Evolutionary conservation across 148 eudicot genomes (phyloP).

Genomic region (Agrostemma githago): DNA sequence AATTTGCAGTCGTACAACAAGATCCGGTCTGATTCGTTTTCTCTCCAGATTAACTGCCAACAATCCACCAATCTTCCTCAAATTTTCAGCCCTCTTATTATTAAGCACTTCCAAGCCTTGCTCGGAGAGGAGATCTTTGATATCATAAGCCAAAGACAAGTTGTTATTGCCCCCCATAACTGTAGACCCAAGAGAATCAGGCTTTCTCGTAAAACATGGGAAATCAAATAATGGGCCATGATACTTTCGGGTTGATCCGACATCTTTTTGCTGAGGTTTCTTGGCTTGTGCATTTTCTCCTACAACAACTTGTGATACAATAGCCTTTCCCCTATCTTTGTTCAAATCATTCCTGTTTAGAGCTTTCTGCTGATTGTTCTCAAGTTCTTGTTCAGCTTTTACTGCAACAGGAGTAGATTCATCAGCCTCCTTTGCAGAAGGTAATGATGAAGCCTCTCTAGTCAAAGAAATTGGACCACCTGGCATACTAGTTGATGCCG

Average conservation of each 20-base stretch:
- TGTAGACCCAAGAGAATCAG: conserved; percentile 68
- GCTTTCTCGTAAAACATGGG: conserved; percentile 89
- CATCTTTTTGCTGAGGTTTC: conserved; percentile 74
- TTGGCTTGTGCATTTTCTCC: conserved; percentile 58
- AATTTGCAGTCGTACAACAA: conserved; percentile 75
- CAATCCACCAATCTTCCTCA: conserved; percentile 67
- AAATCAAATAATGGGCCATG: conserved; percentile 98
- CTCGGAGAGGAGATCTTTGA: conserved; percentile 70
- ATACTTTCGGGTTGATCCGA: conserved; percentile 59
- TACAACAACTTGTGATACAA: conserved; percentile 37
- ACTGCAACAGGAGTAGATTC: conserved; percentile 35
- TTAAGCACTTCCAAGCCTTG: conserved; percentile 65
- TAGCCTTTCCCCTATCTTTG: conserved; percentile 65
- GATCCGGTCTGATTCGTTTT: conserved; percentile 92
- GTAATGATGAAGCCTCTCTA: conserved; percentile 45
- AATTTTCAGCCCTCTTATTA: conserved; percentile 66
- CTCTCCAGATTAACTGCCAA: conserved; percentile 77
- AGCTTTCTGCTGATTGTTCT: conserved; percentile 41
- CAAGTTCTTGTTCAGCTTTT: conserved; percentile 61
- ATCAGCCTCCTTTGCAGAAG: conserved; percentile 58
- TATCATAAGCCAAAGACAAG: conserved; percentile 72
- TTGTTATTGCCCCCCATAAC: conserved; percentile 57
- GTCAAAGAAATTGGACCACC: conserved; percentile 32
- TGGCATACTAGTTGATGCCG: conserved; percentile 27
- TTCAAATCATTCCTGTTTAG: conserved; percentile 39